A percentile compares a stretch with the other conserved stretches of the same genome.
Conservation (phyloP, 2,329 filamentous ascomycete species). For the Penicillium sp. region DNA sequence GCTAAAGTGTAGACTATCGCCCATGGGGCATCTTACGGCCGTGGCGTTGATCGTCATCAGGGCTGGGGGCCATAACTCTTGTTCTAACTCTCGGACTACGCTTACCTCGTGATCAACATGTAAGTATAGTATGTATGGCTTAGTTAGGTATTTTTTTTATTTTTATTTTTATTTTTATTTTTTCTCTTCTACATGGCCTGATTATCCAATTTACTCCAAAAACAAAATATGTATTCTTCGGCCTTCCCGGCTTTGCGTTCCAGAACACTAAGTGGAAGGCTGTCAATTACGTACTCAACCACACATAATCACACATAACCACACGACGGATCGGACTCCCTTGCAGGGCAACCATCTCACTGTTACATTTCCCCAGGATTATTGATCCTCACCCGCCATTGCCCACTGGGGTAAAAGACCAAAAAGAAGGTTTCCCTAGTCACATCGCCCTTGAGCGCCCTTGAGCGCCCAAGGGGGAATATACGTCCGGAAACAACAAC, state of each 20-base stretch:
- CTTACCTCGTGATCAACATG: slow-evolving; percentile 8
- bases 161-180: neutral
- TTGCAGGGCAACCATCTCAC: neutral
- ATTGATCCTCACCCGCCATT: neutral
- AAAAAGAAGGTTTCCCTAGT: slow-evolving; percentile 16
- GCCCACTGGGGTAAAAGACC: slow-evolving; percentile 11
- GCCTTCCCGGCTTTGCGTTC: slow-evolving; percentile 7
- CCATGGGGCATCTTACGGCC: slow-evolving; percentile 17
- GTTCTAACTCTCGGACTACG: slow-evolving; percentile 17
- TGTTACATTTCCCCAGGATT: neutral
- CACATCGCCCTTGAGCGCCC: slow-evolving; percentile 6
- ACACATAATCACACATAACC: neutral
- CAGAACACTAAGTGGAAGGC: slow-evolving; percentile 14
- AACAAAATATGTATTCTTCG: neutral
- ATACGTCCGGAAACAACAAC: slow-evolving; percentile 20
- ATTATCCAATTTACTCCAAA: neutral
- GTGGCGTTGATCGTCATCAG: slow-evolving; percentile 26
- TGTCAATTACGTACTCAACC: slow-evolving; percentile 8
- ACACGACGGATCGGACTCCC: neutral
- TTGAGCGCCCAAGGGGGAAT: slow-evolving; percentile 6
- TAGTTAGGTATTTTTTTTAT: too few relatives aligned
- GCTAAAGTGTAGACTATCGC: slow-evolving; percentile 7
- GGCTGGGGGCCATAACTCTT: slow-evolving; percentile 19
- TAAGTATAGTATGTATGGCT: too few relatives aligned
- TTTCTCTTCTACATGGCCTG: neutral